Evolutionary conservation across 805 yeast genomes (phyloP).

Genomic region (Candida verbasci): DNA sequence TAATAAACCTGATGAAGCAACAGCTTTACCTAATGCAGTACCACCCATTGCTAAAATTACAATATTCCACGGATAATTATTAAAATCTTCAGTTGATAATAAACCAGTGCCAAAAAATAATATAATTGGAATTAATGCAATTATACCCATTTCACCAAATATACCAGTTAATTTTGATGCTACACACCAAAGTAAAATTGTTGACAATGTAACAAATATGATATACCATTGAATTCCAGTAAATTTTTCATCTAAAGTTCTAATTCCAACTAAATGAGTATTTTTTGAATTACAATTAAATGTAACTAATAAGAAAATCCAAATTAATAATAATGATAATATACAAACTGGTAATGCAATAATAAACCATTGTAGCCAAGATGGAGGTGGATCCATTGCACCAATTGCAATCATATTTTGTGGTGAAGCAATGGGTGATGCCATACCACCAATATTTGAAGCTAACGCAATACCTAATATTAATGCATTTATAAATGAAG

Average conservation of each 20-base stretch:
- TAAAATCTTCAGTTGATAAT: slow-evolving; percentile 83
- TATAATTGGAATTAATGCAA: slow-evolving; percentile 86
- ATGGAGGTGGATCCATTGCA: slow-evolving; percentile 47
- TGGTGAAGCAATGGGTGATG: slow-evolving; percentile 52
- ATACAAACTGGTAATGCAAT: slow-evolving; percentile 46
- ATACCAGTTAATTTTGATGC: slow-evolving; percentile 66
- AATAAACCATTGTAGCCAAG: slow-evolving; percentile 57
- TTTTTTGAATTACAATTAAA: slow-evolving; percentile 50
- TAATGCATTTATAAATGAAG: slow-evolving; percentile 36
- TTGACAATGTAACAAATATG: slow-evolving; percentile 56
- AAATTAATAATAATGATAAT: slow-evolving; percentile 35
- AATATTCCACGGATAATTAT: slow-evolving; percentile 95
- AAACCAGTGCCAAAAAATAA: slow-evolving; percentile 90
- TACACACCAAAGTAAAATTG: slow-evolving; percentile 87
- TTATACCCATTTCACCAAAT: slow-evolving; percentile 96
- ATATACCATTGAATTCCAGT: slow-evolving; percentile 74
- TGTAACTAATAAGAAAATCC: slow-evolving; percentile 50
- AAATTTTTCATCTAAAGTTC: slow-evolving; percentile 62
- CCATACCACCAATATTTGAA: slow-evolving; percentile 52
- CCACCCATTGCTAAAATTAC: slow-evolving; percentile 98
- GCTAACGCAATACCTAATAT: slow-evolving; percentile 48
- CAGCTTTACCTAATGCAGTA: slow-evolving; percentile 91
- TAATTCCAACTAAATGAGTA: slow-evolving; percentile 50
- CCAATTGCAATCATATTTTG: slow-evolving; percentile 54
- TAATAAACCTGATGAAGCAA: slow-evolving; percentile 82